A percentile compares a stretch with the other conserved stretches of the same genome.
Evolutionary conservation across 306 rosid genomes (phyloP).

Genomic region (Lathyrus oleraceus): DNA sequence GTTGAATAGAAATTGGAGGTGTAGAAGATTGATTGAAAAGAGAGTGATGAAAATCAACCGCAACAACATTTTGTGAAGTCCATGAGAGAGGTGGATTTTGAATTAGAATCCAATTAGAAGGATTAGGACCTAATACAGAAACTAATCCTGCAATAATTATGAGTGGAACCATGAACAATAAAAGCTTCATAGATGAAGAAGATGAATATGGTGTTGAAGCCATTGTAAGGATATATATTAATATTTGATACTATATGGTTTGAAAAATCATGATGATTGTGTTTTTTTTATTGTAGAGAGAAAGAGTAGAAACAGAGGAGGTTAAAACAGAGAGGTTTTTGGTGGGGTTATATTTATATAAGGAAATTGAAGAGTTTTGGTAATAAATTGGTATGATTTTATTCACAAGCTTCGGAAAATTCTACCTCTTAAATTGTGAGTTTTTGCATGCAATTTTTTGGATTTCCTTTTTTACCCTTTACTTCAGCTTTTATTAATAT

Average conservation of each 20-base stretch:
- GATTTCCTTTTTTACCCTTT: constrained; percentile 52
- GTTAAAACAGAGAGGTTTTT: constrained; percentile 31
- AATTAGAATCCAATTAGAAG: constrained; percentile 40
- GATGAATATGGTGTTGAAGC: background rate
- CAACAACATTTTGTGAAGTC: constrained; percentile 34
- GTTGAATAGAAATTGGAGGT: constrained; percentile 48
- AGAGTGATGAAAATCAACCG: constrained; percentile 39
- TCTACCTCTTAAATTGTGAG: constrained; percentile 40
- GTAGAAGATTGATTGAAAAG: constrained; percentile 51
- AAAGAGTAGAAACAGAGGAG: background rate
- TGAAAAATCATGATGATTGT: constrained; percentile 26
- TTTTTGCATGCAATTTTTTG: constrained; percentile 66
- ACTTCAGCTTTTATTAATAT: background rate
- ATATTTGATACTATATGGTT: background rate
- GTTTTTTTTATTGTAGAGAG: background rate
- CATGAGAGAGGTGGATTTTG: constrained; percentile 23
- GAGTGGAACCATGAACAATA: constrained; percentile 57
- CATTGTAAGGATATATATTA: background rate
- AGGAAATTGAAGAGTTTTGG: constrained; percentile 40
- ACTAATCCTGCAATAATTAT: constrained; percentile 54
- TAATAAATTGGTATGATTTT: constrained; percentile 52
- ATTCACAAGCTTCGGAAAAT: constrained; percentile 61
- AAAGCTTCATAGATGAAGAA: constrained; percentile 41
- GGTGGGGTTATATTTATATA: background rate
- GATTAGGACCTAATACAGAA: constrained; percentile 54